Conservation (phyloP, 2,329 filamentous ascomycete species). For the Fusarium mangiferae region DNA sequence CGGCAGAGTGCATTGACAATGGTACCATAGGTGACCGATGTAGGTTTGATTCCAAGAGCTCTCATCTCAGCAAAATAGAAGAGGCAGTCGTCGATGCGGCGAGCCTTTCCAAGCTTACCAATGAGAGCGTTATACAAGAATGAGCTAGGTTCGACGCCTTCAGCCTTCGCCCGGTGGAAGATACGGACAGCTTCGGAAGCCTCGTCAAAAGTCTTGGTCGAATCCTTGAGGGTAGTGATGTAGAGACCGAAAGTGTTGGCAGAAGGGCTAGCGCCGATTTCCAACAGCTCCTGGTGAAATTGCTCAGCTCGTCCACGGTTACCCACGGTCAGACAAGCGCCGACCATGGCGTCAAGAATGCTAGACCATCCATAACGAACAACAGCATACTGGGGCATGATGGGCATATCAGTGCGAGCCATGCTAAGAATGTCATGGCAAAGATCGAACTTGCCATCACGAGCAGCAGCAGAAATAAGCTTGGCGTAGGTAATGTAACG, state of each 20-base stretch:
- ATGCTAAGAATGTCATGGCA: slow-evolving; percentile 89
- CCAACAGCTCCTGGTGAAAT: slow-evolving; percentile 90
- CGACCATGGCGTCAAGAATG: slow-evolving; percentile 96
- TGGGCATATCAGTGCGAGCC: slow-evolving; percentile 88
- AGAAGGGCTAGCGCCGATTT: slow-evolving; percentile 90
- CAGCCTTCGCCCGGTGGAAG: slow-evolving; percentile 91
- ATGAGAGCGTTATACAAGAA: slow-evolving; percentile 99
- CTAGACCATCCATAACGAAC: slow-evolving; percentile 97
- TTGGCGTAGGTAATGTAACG: slow-evolving; percentile 98
- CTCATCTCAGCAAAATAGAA: slow-evolving; percentile 99
- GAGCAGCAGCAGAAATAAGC: slow-evolving; percentile 89
- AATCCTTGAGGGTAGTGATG: slow-evolving; percentile 99
- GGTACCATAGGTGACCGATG: slow-evolving; percentile 96
- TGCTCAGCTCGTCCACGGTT: slow-evolving; percentile 83
- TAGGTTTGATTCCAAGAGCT: slow-evolving; percentile 89
- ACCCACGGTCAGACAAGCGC: slow-evolving; percentile 85
- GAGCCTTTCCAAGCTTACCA: slow-evolving; percentile 96
- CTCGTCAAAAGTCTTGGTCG: slow-evolving; percentile 96
- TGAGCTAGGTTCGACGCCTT: slow-evolving; percentile 94
- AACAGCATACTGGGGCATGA: slow-evolving; percentile 83
- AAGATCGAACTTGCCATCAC: slow-evolving; percentile 82
- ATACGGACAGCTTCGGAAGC: slow-evolving; percentile 97
- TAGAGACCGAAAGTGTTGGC: slow-evolving; percentile 98
- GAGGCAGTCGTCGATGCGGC: slow-evolving; percentile 96
- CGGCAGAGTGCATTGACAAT: slow-evolving; percentile 98